Base-by-base conservation (phyloP, 192 early-diverging fungal genomes). In the Podila clonocystis region DNA sequence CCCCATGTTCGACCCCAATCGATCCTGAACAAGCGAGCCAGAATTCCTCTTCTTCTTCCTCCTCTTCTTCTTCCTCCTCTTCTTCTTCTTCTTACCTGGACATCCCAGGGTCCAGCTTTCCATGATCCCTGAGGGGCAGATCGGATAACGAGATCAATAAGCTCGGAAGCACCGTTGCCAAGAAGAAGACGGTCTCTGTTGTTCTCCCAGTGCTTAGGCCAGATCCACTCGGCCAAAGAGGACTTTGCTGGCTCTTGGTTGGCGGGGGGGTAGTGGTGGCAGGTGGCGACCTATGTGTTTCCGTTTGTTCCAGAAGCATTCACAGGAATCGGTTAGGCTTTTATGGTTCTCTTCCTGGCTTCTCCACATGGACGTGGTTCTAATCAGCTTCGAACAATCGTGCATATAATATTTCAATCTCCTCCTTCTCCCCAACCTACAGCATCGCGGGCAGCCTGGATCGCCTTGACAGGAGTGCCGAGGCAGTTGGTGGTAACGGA, bases 231-330 rank as follows among this genome's bases (percentile, higher is more conserved):
- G 22, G 95, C 93, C 30, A 97, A 85, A 22, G 91, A 87, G 4
- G 93, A 88, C 72, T 95, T 95, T 29, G 95, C 94, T 33, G 95
- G 95, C 83, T 97, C 95, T 75, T 97, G 95, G 85, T 97, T 89
- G 9, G 94, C 95, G 9, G 95, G 93, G 22, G 95, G 95, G 77
- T 97, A 97, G 84, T 97, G 95, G 80, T 95, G 92, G 82, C 92
- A 88, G 57, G 89, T 89, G 41, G 87, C 85, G 31, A 93, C 69
- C 68, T 90, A 73, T 45, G 22, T 22, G 2, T 1, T 58, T 33
- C 12, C 8, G 17, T 17, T 5, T 9, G 28, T 33, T 1, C 17
- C 0, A 8, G 4, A 28, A 59, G 15, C 15, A 13, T 12, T 41
- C 15, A 45, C 15, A 15, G 13, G 41, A 15, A 45, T 45, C 41